Conservation (phyloP, 495 filamentous ascomycete genomes). For the Pseudoneurospora amorphoporcata region DNA sequence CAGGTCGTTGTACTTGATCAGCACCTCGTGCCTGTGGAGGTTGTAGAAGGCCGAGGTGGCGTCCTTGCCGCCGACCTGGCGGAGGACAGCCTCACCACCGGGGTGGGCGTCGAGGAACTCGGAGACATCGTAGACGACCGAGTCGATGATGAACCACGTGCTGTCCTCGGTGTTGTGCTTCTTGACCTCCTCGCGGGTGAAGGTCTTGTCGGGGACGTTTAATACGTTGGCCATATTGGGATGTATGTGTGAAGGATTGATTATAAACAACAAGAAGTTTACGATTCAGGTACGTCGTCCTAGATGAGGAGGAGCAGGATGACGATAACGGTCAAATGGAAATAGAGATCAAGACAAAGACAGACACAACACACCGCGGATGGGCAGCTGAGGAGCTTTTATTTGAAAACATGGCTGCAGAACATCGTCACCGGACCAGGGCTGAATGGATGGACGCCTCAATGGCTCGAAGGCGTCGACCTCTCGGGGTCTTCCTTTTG, state of each 20-base stretch:
- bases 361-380: background rate
- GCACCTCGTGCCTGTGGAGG: slow-evolving; percentile 84
- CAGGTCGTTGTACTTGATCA: slow-evolving; percentile 64
- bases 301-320: background rate
- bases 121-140: slow-evolving; percentile 84
- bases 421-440: background rate
- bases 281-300: background rate
- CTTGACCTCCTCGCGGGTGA: slow-evolving; percentile 68
- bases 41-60: slow-evolving; percentile 87
- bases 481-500: background rate
- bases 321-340: background rate
- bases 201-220: slow-evolving; percentile 31
- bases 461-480: background rate
- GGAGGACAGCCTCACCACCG: slow-evolving; percentile 71
- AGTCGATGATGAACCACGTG: slow-evolving; percentile 74
- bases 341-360: background rate
- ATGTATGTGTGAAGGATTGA: background rate
- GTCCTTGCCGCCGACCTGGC: slow-evolving; percentile 76
- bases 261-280: background rate
- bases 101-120: slow-evolving; percentile 90
- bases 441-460: background rate
- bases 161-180: slow-evolving; percentile 77
- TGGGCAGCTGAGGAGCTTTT: background rate
- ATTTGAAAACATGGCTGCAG: background rate
- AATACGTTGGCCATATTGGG: background rate